A percentile compares a stretch with the other conserved stretches of the same genome.
These are phyloP conservation scores for Zizania palustris DNA, from an alignment of 202 grass and related monocot genomes.

Conservation along the genomic window DNA sequence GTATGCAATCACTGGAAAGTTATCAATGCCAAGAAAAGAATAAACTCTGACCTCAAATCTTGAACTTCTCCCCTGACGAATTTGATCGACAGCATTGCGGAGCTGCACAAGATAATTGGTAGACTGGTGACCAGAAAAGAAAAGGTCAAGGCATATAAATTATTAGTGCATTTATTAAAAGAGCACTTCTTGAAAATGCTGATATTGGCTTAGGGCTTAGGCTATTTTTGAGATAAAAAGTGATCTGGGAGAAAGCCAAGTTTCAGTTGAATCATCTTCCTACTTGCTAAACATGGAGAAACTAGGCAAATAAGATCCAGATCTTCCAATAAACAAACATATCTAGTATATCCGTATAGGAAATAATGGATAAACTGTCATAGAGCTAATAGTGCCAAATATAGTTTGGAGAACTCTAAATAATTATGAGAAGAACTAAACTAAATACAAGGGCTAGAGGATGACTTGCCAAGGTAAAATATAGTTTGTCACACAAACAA, in stretches of 20 bases:
- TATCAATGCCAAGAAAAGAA: not conserved
- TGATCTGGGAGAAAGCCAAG: not conserved
- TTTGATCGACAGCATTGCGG: constrained; percentile 57
- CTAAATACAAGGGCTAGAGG: not conserved
- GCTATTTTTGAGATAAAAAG: not conserved
- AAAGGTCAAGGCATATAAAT: not conserved
- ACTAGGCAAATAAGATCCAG: not conserved
- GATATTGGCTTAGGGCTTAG: too few relatives aligned
- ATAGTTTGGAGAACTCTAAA: not conserved
- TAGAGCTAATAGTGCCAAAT: not conserved
- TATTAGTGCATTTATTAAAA: not conserved
- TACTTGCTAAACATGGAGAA: not conserved
- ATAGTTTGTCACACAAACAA: not conserved
- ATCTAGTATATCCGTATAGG: not conserved
- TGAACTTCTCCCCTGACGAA: constrained; percentile 49
- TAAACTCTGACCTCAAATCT: constrained; percentile 51
- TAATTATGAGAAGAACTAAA: not conserved
- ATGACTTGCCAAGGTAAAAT: not conserved
- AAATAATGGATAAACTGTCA: not conserved
- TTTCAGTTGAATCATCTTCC: not conserved
- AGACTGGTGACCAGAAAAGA: constrained; percentile 9
- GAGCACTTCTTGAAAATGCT: not conserved
- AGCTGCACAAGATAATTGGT: constrained; percentile 39
- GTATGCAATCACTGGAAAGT: not conserved
- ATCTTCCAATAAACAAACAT: constrained; percentile 6